Conservation (phyloP, 2,329 filamentous ascomycete genomes). For the Davidsoniella virescens region DNA sequence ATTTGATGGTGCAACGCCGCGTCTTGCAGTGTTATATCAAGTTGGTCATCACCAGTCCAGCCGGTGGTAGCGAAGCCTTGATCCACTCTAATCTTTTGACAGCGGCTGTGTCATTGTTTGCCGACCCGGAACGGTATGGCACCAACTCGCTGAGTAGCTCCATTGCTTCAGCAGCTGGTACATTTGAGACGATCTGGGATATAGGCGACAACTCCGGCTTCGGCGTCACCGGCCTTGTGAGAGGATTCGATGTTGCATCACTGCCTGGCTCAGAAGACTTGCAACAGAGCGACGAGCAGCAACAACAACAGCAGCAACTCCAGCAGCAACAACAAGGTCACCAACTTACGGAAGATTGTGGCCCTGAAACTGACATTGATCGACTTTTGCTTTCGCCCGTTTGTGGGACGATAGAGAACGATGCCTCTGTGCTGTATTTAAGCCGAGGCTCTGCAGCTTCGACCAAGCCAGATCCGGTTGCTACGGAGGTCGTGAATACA, state of each 20-base stretch:
- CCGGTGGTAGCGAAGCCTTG: constrained; percentile 69
- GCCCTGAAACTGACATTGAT: constrained; percentile 50
- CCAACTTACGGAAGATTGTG: constrained; percentile 32
- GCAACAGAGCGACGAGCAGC: constrained; percentile 1
- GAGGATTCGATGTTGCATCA: constrained; percentile 55
- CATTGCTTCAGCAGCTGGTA: constrained; percentile 77
- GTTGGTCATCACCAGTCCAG: constrained; percentile 73
- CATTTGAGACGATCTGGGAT: constrained; percentile 91
- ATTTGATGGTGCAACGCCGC: constrained; percentile 81
- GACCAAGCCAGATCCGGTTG: constrained; percentile 53
- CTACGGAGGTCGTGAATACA: constrained; percentile 86
- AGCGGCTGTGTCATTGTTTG: constrained; percentile 77
- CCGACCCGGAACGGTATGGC: constrained; percentile 77
- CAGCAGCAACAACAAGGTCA: too few species aligned
- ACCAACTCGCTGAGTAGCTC: constrained; percentile 75
- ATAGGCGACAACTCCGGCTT: constrained; percentile 88
- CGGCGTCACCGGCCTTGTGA: constrained; percentile 73
- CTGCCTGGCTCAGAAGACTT: constrained; percentile 52
- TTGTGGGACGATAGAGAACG: constrained; percentile 73
- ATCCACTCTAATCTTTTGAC: constrained; percentile 85
- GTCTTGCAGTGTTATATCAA: constrained; percentile 92
- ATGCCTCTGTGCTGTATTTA: constrained; percentile 62
- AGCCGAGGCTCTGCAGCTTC: constrained; percentile 18
- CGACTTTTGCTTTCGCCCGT: constrained; percentile 50
- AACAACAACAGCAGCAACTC: not conserved